A percentile compares a stretch with the other conserved stretches of the same genome.
Evolutionary conservation across 2,329 filamentous ascomycete genomes (phyloP).

Genomic region (Scleromitrula shiraiana): DNA sequence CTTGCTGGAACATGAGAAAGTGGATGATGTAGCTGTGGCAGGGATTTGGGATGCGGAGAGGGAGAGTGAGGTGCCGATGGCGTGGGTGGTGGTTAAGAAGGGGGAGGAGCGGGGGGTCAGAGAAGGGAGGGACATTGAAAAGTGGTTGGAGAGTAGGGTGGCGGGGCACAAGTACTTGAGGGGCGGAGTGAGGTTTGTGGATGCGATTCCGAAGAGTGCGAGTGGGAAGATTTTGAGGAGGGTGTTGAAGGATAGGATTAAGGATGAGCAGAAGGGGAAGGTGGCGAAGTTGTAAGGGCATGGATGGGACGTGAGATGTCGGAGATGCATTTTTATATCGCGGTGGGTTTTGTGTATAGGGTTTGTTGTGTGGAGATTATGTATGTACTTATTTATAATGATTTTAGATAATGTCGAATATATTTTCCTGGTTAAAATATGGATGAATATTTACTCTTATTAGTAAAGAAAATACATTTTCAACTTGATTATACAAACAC

Average conservation of each 20-base stretch:
- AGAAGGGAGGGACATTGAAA: conserved; percentile 31
- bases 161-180: neutral
- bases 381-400: too few species aligned
- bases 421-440: too few species aligned
- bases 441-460: too few species aligned
- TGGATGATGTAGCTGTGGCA: conserved; percentile 52
- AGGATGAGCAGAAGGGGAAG: neutral
- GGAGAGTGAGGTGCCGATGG: conserved; percentile 61
- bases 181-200: neutral
- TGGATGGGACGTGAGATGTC: too few species aligned
- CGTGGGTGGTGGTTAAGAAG: conserved; percentile 45
- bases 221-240: conserved; percentile 43
- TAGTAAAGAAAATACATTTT: too few species aligned
- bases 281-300: neutral
- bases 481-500: too few species aligned
- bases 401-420: too few species aligned
- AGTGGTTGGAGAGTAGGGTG: neutral
- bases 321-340: too few species aligned
- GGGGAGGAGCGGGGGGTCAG: conserved; percentile 17
- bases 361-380: too few species aligned
- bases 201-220: conserved; percentile 51
- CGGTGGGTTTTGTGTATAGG: too few species aligned
- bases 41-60: conserved; percentile 50
- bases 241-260: neutral
- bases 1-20: conserved; percentile 34